Evolutionary conservation across 2,329 filamentous ascomycete species (phyloP).

Genomic region (Acarospora socialis): DNA sequence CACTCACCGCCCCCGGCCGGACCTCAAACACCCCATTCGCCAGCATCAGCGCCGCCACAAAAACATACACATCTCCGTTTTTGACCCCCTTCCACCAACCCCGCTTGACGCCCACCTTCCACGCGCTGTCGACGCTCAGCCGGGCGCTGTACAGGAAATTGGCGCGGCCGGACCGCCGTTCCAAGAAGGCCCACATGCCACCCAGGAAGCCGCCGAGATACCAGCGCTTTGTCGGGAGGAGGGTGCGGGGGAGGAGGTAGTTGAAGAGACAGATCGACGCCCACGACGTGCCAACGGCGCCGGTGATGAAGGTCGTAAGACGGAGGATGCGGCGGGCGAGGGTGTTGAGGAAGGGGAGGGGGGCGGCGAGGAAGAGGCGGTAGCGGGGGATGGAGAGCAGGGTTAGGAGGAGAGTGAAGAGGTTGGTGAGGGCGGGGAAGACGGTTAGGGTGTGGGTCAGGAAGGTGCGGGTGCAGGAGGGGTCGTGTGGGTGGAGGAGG

Average conservation of each 20-base stretch:
- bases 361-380: slow-evolving; percentile 53
- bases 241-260: slow-evolving; percentile 54
- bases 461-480: slow-evolving; percentile 77
- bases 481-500: slow-evolving; percentile 72
- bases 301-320: slow-evolving; percentile 63
- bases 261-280: slow-evolving; percentile 83
- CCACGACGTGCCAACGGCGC: slow-evolving; percentile 77
- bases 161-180: slow-evolving; percentile 47
- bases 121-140: slow-evolving; percentile 65
- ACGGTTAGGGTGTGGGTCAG: slow-evolving; percentile 74
- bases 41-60: slow-evolving; percentile 63
- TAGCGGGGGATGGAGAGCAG: slow-evolving; percentile 56
- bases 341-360: slow-evolving; percentile 49
- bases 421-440: slow-evolving; percentile 63
- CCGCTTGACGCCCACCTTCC: slow-evolving; percentile 88
- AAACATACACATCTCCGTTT: slow-evolving; percentile 72
- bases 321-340: slow-evolving; percentile 57
- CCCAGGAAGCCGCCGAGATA: slow-evolving; percentile 78
- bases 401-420: slow-evolving; percentile 63
- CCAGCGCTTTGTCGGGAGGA: slow-evolving; percentile 72
- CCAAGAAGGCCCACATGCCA: slow-evolving; percentile 72
- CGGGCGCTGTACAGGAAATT: slow-evolving; percentile 69
- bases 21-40: slow-evolving; percentile 66
- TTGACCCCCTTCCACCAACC: slow-evolving; percentile 73
- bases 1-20: slow-evolving; percentile 52